These are phyloP conservation scores for Lentinula edodes DNA, from an alignment of 768 basidiomycete genomes.

Conservation along the genomic window DNA sequence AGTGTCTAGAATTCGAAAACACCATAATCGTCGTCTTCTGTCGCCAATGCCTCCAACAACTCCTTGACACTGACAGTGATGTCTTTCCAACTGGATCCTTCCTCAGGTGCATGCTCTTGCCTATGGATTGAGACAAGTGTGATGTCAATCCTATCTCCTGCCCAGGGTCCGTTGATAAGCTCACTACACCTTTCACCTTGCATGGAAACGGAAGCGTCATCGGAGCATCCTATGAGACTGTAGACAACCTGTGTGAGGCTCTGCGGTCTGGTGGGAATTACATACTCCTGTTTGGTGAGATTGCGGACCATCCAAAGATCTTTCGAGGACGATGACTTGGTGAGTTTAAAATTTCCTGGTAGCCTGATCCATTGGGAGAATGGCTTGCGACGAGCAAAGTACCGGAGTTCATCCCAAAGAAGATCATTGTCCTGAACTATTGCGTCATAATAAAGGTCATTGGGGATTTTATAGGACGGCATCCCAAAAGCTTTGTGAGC, in stretches of 20 bases:
- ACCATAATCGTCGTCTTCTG: no score
- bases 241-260: background rate
- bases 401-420: background rate
- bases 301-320: background rate
- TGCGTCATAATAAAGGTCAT: background rate
- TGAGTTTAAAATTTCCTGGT: background rate
- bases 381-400: background rate
- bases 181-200: background rate
- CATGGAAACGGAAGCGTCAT: background rate
- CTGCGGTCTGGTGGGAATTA: background rate
- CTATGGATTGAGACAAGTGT: background rate
- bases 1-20: no score
- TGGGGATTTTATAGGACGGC: background rate
- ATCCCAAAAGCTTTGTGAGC: background rate
- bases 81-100: background rate
- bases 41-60: background rate
- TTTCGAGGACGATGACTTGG: background rate
- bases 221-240: background rate
- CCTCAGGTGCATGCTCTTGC: background rate
- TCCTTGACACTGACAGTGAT: background rate
- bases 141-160: background rate
- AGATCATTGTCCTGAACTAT: background rate
- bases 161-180: background rate
- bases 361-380: background rate
- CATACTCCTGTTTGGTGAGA: background rate